Evolutionary conservation across 2,329 filamentous ascomycete genomes (phyloP), one percentile per base, ranked within the genome.

Genomic region (Clonostachys sp.): DNA sequence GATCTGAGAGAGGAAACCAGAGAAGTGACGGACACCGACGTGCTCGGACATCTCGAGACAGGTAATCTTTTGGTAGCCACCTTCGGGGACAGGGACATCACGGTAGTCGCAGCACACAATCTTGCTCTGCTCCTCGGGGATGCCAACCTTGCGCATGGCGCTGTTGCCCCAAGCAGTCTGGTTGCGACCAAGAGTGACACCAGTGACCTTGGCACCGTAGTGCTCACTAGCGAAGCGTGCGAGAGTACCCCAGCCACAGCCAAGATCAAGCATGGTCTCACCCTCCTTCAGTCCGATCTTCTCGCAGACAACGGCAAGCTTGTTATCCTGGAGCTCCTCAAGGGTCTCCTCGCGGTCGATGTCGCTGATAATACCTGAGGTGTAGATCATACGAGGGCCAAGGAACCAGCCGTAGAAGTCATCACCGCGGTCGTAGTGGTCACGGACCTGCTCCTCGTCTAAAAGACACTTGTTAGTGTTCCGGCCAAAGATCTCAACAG

Each of bases 401-500:
- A 97, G 82, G 80, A 97, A 97, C 91, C 91, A 99, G 66, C 83
- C 87, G 77, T 99, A 99, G 74, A 96, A 96, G 72, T 97, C 94
- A 67, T 99, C 91, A 63, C 94, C 94, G 55, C 91, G 86, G 78
- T 97, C 94, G 71, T 99, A 99, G 76, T 96, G 91, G 68, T 91
- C 90, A 64, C 91, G 90, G 48, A 97, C 91, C 74, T 97, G 94
- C 71, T 97, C 92, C 80, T 96, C 91, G 59, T 97, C 64, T 65
- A 36, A 10, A 33, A 12, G 17, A 30, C 9, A n/a, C 24, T 30
- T 9, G 9, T 30, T 30, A 30, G 24, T 10, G 24, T 30, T 9
- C 8, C 10, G 24, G 24, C 24, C 24, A 30, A 10, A 43, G n/a
- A 12, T 16, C n/a, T 36, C 6, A 39, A 92, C 70, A 97, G 91